Percentiles rank a stretch among this genome's conserved stretches.
These are phyloP conservation scores for Musa balbisiana DNA, from an alignment of 202 grass and related monocot genomes.

Conservation along the genomic window DNA sequence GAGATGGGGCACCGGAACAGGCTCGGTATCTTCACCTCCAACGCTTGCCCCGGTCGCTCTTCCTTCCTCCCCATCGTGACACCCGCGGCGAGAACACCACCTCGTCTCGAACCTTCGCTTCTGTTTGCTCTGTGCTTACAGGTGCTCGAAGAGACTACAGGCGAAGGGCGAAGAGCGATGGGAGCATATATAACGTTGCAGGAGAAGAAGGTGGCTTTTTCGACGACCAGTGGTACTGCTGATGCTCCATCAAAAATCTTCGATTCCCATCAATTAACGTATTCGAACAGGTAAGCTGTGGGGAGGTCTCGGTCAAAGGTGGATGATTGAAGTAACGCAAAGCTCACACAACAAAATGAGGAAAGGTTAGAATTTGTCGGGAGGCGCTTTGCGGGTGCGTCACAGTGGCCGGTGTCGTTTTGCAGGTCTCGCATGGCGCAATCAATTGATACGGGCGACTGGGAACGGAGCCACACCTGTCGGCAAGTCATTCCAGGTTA, in stretches of 20 bases:
- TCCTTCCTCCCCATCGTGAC: constrained; percentile 49
- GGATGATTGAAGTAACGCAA: background rate
- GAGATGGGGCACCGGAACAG: constrained; percentile 95
- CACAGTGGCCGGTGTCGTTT: background rate
- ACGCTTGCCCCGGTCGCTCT: constrained; percentile 14
- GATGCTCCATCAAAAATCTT: background rate
- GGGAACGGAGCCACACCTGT: background rate
- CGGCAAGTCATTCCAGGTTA: too few relatives aligned
- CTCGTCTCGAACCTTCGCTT: background rate
- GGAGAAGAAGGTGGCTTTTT: background rate
- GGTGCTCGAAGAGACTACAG: background rate
- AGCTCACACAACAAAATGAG: background rate
- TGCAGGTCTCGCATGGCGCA: background rate
- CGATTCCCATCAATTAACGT: background rate
- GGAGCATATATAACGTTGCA: constrained; percentile 2
- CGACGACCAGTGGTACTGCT: background rate
- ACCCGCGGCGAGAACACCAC: background rate
- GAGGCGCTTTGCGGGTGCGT: background rate
- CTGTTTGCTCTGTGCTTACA: background rate
- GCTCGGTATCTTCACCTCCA: constrained; percentile 80
- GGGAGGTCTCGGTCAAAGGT: background rate
- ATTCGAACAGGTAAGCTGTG: background rate
- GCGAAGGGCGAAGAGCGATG: background rate
- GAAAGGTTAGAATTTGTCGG: background rate
- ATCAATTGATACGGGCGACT: background rate